Evolutionary conservation across 768 basidiomycete species (phyloP).

Genomic region (Russula olivacea): DNA sequence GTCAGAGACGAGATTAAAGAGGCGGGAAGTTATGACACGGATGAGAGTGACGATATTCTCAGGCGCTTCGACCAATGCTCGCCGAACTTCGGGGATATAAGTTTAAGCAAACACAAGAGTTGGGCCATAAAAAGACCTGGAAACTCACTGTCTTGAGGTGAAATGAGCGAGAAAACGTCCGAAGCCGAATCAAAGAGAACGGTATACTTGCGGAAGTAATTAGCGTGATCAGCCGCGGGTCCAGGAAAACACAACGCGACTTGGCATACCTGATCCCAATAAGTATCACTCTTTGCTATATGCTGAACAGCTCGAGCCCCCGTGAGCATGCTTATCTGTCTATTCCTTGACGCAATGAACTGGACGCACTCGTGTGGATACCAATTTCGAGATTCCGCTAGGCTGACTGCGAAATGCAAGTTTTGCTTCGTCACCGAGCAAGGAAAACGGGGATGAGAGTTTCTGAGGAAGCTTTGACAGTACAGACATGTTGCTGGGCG

Average conservation of each 20-base stretch:
- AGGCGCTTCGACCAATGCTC: slow-evolving; percentile 74
- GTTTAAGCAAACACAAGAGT: background rate
- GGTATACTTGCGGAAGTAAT: slow-evolving; percentile 51
- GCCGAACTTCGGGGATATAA: slow-evolving; percentile 54
- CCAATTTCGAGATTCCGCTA: slow-evolving; percentile 70
- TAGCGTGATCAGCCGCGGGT: background rate
- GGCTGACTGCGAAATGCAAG: slow-evolving; percentile 82
- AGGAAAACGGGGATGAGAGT: slow-evolving; percentile 67
- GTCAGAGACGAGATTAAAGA: slow-evolving; percentile 71
- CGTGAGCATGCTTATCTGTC: background rate
- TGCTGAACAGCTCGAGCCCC: slow-evolving; percentile 41
- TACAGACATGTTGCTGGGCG: slow-evolving; percentile 36
- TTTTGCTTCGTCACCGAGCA: slow-evolving; percentile 83
- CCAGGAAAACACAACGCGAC: background rate
- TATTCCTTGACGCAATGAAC: background rate
- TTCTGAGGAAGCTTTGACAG: slow-evolving; percentile 68
- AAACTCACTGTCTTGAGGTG: slow-evolving; percentile 6
- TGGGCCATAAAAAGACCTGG: too few species aligned
- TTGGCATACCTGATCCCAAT: slow-evolving; percentile 78
- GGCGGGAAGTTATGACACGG: slow-evolving; percentile 56
- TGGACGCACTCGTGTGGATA: slow-evolving; percentile 59
- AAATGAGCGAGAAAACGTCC: slow-evolving; percentile 74
- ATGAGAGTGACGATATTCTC: slow-evolving; percentile 84
- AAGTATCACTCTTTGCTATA: slow-evolving; percentile 67
- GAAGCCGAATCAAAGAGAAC: slow-evolving; percentile 83